Base-by-base conservation (phyloP, 768 basidiomycete species). In the Stropharia rugosoannulata region DNA sequence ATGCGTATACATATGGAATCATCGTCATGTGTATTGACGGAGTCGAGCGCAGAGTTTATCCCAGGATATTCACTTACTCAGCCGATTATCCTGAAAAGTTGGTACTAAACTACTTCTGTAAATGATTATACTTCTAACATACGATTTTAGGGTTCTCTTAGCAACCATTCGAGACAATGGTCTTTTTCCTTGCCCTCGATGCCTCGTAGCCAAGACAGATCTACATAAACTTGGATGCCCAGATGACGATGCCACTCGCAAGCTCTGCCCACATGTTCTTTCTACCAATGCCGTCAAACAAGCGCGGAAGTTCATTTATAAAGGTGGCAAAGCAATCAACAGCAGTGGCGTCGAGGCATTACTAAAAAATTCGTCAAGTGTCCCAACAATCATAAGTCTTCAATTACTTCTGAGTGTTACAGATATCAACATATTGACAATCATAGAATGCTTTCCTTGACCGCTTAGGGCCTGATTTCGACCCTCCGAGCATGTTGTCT, bases 81-180 rank as follows among this genome's bases (percentile, higher is more conserved):
- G 73, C 74, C 12, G 74, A 74, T 60, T 77, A 76, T 56, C 74
- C 72, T 7, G 75, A 77, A 50, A 74, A 74, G 75, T 78, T 56
- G 52, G 68, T 57, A 7, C 7, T 4, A 5, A 11, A 10, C n/a
- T 11, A 15, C 27, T 15, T 37, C 29, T 52, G 16, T 8, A 7
- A 38, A 19, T 46, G 10, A 12, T 9, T 18, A 51, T 45, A 46
- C 12, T 36, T 38, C 15, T 13, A 40, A 13, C 16, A 7, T 35
- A 54, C 7, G 27, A 29, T 16, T 11, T 7, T 55, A 70, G 71
- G 55, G 65, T 70, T 9, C 60, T 73, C 0, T 57, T 73, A 13
- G 68, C 70, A 2, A 67, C 62, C 1, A 73, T 80, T 2, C 65
- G 71, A 5, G 69, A 74, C 49, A 67, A 70, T 15, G 79, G 75